phyloP scores from a whole-genome alignment of 2,329 filamentous ascomycete genomes.

The Lachnellula willkommii region DNA sequence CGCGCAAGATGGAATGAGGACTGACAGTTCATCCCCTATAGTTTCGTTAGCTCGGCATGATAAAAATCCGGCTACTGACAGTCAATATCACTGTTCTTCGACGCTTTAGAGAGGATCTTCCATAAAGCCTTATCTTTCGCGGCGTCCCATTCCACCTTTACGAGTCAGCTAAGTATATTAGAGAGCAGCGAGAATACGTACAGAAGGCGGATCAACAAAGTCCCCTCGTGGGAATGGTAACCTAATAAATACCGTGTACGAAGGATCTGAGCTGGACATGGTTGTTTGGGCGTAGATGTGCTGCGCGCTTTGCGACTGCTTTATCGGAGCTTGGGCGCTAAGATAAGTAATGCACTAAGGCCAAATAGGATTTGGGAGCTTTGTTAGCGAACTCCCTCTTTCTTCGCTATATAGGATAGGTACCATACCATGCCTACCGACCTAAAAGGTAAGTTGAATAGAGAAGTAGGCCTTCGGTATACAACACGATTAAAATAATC shows the following conservation, averaged over 20 bases:
- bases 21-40: slow-evolving; percentile 72
- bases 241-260: slow-evolving; percentile 70
- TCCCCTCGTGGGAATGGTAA: slow-evolving; percentile 83
- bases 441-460: too few relatives aligned
- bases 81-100: slow-evolving; percentile 75
- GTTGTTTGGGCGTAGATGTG: slow-evolving; percentile 5
- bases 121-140: slow-evolving; percentile 83
- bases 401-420: too few relatives aligned
- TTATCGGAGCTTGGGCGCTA: not conserved
- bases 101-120: slow-evolving; percentile 78
- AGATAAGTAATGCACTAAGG: not conserved
- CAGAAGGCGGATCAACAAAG: slow-evolving; percentile 85
- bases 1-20: slow-evolving; percentile 9
- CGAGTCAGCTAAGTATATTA: slow-evolving; percentile 9
- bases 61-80: slow-evolving; percentile 52
- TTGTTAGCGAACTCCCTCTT: too few relatives aligned
- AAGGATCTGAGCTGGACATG: slow-evolving; percentile 29
- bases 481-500: too few relatives aligned
- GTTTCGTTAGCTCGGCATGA: slow-evolving; percentile 14
- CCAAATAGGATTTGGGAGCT: too few relatives aligned
- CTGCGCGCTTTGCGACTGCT: not conserved
- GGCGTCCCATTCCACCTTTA: slow-evolving; percentile 79
- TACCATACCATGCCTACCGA: too few relatives aligned
- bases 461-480: too few relatives aligned
- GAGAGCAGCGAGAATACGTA: slow-evolving; percentile 38